Conservation (phyloP, 805 yeast genomes). For the Henningerozyma blattae region DNA sequence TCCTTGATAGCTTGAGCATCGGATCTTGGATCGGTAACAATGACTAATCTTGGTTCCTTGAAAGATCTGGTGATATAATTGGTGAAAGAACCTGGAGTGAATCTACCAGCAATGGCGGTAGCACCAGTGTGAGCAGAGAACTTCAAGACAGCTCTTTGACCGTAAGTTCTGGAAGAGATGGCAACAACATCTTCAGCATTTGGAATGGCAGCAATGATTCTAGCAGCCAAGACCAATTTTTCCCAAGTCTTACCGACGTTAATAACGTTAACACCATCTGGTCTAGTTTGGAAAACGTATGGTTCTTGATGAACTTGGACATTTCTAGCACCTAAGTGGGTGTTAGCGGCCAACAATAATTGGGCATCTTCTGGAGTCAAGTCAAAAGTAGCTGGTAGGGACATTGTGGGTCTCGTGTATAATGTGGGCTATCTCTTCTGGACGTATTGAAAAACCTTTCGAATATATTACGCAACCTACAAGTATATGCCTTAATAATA, state of each 20-base stretch:
- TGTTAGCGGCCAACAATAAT: conserved; percentile 98
- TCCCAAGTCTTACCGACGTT: conserved; percentile 99
- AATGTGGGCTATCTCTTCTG: conserved; percentile 15
- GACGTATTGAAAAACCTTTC: too few species aligned
- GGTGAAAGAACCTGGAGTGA: conserved; percentile 99
- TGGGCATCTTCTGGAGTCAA: conserved; percentile 98
- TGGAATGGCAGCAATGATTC: conserved; percentile 99
- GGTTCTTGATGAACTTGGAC: conserved; percentile 97
- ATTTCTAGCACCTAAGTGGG: conserved; percentile 99
- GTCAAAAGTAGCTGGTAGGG: conserved; percentile 80
- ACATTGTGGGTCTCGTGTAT: conserved; percentile 36
- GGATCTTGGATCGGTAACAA: conserved; percentile 99
- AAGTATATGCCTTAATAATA: too few species aligned
- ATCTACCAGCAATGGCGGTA: conserved; percentile 99
- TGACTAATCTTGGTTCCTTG: conserved; percentile 99
- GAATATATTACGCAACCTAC: too few species aligned
- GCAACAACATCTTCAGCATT: conserved; percentile 98
- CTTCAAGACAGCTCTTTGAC: conserved; percentile 99
- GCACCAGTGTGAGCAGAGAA: conserved; percentile 99
- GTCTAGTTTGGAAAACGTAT: conserved; percentile 96
- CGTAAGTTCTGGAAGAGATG: conserved; percentile 97
- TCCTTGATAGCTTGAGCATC: conserved; percentile 99
- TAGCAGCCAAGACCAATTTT: conserved; percentile 91
- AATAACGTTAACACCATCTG: conserved; percentile 98
- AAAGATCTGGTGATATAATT: conserved; percentile 99